phyloP scores from a whole-genome alignment of 73 alveolate genomes.

The Tetrahymena borealis region DNA sequence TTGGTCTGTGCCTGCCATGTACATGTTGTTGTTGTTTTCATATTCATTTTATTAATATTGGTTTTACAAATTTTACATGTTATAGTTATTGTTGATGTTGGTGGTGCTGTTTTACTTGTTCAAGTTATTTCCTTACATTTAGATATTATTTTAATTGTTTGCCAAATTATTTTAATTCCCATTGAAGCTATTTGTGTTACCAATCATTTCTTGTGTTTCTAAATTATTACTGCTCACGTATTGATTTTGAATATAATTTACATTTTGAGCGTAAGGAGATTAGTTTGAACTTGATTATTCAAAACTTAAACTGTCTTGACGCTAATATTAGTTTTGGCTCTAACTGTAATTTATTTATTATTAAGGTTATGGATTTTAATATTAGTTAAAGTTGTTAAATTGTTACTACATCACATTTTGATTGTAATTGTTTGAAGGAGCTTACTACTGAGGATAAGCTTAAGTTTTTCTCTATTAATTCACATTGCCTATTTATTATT shows the following conservation, averaged over 20 bases:
- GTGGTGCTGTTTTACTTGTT: background rate
- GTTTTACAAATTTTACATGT: background rate
- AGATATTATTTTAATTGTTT: background rate
- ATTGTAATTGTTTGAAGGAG: background rate
- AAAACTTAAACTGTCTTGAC: background rate
- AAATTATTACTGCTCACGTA: background rate
- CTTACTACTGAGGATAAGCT: no score
- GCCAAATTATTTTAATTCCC: background rate
- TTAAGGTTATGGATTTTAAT: background rate
- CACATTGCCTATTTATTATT: no score
- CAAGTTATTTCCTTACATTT: background rate
- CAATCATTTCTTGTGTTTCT: background rate
- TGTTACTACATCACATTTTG: background rate
- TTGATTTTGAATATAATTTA: background rate
- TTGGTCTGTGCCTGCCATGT: background rate
- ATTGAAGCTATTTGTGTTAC: background rate
- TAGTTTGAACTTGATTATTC: background rate
- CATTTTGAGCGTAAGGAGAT: background rate
- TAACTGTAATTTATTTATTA: background rate
- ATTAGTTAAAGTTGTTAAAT: background rate
- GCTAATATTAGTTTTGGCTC: background rate
- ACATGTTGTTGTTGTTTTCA: background rate
- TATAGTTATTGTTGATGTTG: background rate
- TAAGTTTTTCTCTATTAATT: no score
- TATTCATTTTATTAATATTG: background rate